phyloP scores from a whole-genome alignment of 2,329 filamentous ascomycete species.

The Aspergillus persii region DNA sequence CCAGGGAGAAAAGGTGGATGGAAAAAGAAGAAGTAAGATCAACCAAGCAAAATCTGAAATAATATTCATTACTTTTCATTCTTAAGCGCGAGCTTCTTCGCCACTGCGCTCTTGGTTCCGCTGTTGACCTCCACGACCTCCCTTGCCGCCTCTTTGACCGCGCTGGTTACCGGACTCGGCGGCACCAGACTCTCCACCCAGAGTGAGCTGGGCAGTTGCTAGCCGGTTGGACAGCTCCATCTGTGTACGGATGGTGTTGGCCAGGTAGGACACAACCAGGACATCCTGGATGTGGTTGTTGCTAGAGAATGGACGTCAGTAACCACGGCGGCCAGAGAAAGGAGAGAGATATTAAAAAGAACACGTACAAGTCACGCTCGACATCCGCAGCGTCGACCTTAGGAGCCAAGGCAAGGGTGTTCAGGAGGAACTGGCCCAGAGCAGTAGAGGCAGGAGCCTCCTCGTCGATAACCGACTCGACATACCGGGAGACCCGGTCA shows the following conservation, averaged over 20 bases:
- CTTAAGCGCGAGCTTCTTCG: slow-evolving; percentile 41
- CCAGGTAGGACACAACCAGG: slow-evolving; percentile 94
- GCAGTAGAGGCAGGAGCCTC: slow-evolving; percentile 88
- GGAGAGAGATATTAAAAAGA: background rate
- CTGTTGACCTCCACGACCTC: slow-evolving; percentile 38
- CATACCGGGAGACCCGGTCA: slow-evolving; percentile 87
- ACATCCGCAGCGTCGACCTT: slow-evolving; percentile 91
- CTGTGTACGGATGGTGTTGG: slow-evolving; percentile 98
- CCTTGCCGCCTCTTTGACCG: slow-evolving; percentile 44
- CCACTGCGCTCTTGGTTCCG: slow-evolving; percentile 37
- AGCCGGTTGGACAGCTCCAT: slow-evolving; percentile 96
- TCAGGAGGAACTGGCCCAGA: slow-evolving; percentile 91
- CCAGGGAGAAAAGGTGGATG: slow-evolving; percentile 10
- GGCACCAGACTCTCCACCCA: slow-evolving; percentile 47
- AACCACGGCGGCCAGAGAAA: slow-evolving; percentile 10
- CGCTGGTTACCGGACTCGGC: slow-evolving; percentile 37
- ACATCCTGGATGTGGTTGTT: slow-evolving; percentile 99
- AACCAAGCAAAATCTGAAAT: slow-evolving; percentile 24
- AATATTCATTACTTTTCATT: slow-evolving; percentile 14
- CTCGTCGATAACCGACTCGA: slow-evolving; percentile 83
- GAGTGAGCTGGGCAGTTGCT: slow-evolving; percentile 70
- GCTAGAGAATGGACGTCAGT: slow-evolving; percentile 46
- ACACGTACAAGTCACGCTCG: slow-evolving; percentile 81
- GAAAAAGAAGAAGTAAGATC: slow-evolving; percentile 21
- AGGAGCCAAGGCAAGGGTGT: slow-evolving; percentile 85